Percentiles rank a stretch among this genome's conserved stretches.
Conservation (phyloP, 2,329 filamentous ascomycete genomes). For the Byssothecium circinans region DNA sequence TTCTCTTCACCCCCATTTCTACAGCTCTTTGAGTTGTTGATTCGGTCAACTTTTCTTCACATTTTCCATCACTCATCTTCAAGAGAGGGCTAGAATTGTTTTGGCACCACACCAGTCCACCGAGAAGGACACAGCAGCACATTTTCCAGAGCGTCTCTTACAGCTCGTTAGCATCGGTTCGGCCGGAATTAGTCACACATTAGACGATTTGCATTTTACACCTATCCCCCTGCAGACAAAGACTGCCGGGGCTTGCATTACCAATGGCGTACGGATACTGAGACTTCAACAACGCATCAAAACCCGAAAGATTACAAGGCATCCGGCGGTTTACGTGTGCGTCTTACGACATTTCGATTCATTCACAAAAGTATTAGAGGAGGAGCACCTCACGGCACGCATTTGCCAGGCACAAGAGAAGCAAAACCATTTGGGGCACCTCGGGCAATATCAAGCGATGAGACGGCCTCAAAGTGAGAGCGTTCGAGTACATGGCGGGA, state of each 20-base stretch:
- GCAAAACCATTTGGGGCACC: constrained; percentile 5
- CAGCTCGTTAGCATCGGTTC: constrained; percentile 12
- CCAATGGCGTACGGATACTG: constrained; percentile 31
- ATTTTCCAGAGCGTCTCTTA: background rate
- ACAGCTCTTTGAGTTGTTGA: background rate
- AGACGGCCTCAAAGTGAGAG: constrained; percentile 1
- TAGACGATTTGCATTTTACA: constrained; percentile 19
- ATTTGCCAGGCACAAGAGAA: constrained; percentile 37
- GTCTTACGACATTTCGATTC: constrained; percentile 22
- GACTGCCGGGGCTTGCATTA: constrained; percentile 29
- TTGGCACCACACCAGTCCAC: background rate
- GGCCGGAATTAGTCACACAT: constrained; percentile 7
- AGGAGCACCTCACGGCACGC: constrained; percentile 33
- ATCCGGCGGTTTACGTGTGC: constrained; percentile 22
- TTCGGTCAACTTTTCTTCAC: background rate
- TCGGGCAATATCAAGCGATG: constrained; percentile 8
- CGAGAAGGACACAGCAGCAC: background rate
- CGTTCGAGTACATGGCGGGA: constrained; percentile 6
- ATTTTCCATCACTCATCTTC: background rate
- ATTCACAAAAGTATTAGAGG: constrained; percentile 40
- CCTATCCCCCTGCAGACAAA: constrained; percentile 14
- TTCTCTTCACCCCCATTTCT: constrained; percentile 65
- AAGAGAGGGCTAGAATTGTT: constrained; percentile 5
- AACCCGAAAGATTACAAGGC: constrained; percentile 20
- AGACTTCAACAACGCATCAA: constrained; percentile 11